Base-by-base conservation (phyloP, 257 asterid genomes). In the Phtheirospermum japonicum region DNA sequence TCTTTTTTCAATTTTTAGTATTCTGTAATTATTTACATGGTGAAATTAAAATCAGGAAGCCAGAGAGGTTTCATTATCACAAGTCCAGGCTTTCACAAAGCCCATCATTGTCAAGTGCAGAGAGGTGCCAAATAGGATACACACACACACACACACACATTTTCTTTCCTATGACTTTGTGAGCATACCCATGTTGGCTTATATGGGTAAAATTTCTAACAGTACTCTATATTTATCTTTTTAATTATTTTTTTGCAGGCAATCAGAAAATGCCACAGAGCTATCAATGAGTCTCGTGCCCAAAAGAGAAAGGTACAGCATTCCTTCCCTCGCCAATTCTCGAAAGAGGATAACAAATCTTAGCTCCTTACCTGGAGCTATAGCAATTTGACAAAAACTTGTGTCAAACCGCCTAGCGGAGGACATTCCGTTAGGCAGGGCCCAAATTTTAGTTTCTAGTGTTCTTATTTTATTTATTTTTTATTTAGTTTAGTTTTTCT, bases 211-310 rank as follows among this genome's bases (percentile, higher is more conserved):
- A 23, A 23, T 23, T 23, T 23, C 28, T 23, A 23, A 23, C 28
- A 23, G 28, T 31, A n/a, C 16, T 61, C 10, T 69, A 51, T 50
- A 39, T 20, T 17, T 32, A 56, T 69, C 63, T 46, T 57, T 61
- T 31, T 57, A 39, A 69, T 71, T 12, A 56, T 7, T 60, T 59
- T 48, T 68, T 73, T 75, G 61, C 90, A 93, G 99, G 85, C 91
- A 45, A 85, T 89, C 71, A 85, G 95, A 80, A 90, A 84, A 76
- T 80, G 84, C 71, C 96, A 93, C 64, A 82, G 99, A 80, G 90
- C 96, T 59, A 89, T 93, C 63, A 93, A 89, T 43, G 97, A 82
- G 74, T 87, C 97, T 55, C 99, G 97, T 61, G 95, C 82, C 46
- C 95, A 87, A 79, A 93, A 90, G 69, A 84, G 99, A 69, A 93